Conservation (phyloP, 768 basidiomycete species). For the Boletus eberwhitei region DNA sequence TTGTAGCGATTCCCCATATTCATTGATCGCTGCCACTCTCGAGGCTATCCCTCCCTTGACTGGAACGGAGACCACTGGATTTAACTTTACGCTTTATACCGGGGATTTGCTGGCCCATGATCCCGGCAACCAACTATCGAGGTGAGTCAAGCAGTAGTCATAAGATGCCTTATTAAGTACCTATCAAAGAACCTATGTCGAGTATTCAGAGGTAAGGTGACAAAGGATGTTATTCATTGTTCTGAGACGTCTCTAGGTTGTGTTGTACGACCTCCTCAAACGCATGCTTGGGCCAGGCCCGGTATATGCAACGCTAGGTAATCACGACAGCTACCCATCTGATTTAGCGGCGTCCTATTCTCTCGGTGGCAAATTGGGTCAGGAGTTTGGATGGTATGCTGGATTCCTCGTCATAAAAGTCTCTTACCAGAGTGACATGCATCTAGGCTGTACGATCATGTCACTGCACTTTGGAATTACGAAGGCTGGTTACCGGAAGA, state of each 20-base stretch:
- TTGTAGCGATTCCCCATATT: constrained; percentile 58
- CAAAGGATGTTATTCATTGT: neutral
- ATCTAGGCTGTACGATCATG: constrained; percentile 72
- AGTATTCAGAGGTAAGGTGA: constrained; percentile 56
- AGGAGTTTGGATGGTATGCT: constrained; percentile 63
- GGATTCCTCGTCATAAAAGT: neutral
- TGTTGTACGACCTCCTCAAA: constrained; percentile 66
- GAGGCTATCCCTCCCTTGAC: constrained; percentile 66
- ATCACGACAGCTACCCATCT: constrained; percentile 66
- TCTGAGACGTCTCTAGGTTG: constrained; percentile 39
- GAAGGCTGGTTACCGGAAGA: constrained; percentile 64
- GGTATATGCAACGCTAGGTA: constrained; percentile 73
- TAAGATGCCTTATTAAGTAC: neutral
- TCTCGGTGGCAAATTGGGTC: constrained; percentile 49
- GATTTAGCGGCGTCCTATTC: constrained; percentile 60
- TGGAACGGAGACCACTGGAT: constrained; percentile 56
- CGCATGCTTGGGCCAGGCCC: constrained; percentile 59
- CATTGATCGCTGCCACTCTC: constrained; percentile 57
- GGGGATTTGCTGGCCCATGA: constrained; percentile 78
- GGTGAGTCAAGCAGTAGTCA: constrained; percentile 35
- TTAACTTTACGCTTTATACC: constrained; percentile 65
- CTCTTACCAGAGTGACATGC: neutral
- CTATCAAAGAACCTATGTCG: constrained; percentile 47
- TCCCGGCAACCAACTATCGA: constrained; percentile 56
- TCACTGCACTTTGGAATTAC: constrained; percentile 67